A percentile compares a stretch with the other conserved stretches of the same genome.
Evolutionary conservation across 306 rosid species (phyloP).

Genomic region (Cyclanthera cordifolia): DNA sequence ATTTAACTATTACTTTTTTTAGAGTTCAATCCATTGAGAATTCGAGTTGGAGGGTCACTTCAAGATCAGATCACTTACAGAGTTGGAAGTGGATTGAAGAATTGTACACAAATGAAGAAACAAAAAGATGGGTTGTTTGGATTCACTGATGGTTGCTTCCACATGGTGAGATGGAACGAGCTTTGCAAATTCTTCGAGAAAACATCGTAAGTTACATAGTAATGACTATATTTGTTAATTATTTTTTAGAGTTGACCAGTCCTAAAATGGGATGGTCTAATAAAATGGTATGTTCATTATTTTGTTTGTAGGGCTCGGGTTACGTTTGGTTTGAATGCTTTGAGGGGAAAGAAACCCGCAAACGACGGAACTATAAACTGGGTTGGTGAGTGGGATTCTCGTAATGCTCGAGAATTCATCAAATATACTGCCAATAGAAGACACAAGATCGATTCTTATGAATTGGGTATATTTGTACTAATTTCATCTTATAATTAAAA

Average conservation of each 20-base stretch:
- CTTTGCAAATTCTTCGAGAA: conserved; percentile 23
- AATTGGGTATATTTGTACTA: conserved; percentile 13
- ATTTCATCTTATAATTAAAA: too few species aligned
- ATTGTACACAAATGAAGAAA: conserved; percentile 23
- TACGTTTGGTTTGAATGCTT: conserved; percentile 51
- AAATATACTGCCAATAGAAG: conserved; percentile 40
- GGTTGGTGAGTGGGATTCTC: conserved; percentile 40
- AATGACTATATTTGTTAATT: too few species aligned
- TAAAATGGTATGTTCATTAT: too few species aligned
- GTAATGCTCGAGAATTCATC: conserved; percentile 40
- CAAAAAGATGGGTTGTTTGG: conserved; percentile 29
- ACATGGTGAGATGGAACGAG: conserved; percentile 40
- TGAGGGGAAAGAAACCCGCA: conserved; percentile 29
- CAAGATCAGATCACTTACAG: conserved; percentile 44
- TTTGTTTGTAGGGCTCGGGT: conserved; percentile 32
- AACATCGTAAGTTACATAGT: conserved; percentile 25
- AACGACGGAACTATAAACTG: conserved; percentile 19
- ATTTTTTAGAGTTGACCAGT: too few species aligned
- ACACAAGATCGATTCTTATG: conserved; percentile 54
- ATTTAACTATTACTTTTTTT: neutral
- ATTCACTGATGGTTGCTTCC: conserved; percentile 40
- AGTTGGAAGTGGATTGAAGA: conserved; percentile 20
- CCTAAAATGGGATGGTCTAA: too few species aligned
- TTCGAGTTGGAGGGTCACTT: conserved; percentile 63
- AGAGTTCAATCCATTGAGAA: conserved; percentile 35